phyloP scores from a whole-genome alignment of 2,329 filamentous ascomycete genomes.

The Sporothrix sp. region DNA sequence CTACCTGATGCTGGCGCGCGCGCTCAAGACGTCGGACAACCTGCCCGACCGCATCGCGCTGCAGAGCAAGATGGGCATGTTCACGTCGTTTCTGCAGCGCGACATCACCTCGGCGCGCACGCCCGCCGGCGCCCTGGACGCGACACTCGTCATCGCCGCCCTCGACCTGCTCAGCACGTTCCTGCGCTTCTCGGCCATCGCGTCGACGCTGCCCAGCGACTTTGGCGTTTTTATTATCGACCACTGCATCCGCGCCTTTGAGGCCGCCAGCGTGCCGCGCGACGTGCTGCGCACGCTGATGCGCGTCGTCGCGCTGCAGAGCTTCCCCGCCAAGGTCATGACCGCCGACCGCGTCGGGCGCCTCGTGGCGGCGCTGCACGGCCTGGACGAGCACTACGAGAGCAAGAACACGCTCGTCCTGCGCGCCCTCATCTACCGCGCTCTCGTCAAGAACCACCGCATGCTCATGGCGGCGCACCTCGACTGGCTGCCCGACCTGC shows the following conservation, averaged over 20 bases:
- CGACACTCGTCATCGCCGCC: slow-evolving; percentile 65
- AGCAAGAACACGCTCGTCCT: slow-evolving; percentile 71
- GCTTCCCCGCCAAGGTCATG: slow-evolving; percentile 66
- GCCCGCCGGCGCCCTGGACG: slow-evolving; percentile 47
- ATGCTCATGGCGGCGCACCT: slow-evolving; percentile 59
- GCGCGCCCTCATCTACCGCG: slow-evolving; percentile 69
- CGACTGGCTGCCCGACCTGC: slow-evolving; percentile 74
- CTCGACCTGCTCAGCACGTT: slow-evolving; percentile 69
- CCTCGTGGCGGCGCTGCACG: slow-evolving; percentile 60
- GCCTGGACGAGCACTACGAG: slow-evolving; percentile 60
- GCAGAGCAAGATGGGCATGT: slow-evolving; percentile 62
- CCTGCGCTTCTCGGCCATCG: slow-evolving; percentile 62
- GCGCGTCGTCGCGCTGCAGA: slow-evolving; percentile 70
- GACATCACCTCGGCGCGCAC: slow-evolving; percentile 57
- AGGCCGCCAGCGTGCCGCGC: slow-evolving; percentile 61
- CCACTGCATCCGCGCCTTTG: slow-evolving; percentile 63
- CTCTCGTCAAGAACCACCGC: slow-evolving; percentile 57
- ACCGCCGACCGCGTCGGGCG: slow-evolving; percentile 59
- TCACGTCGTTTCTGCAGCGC: slow-evolving; percentile 74
- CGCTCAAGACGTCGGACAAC: slow-evolving; percentile 72
- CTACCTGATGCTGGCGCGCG: slow-evolving; percentile 68
- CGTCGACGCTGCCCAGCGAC: slow-evolving; percentile 61
- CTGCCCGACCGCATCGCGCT: slow-evolving; percentile 66
- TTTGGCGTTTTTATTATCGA: slow-evolving; percentile 75
- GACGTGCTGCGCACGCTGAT: slow-evolving; percentile 69